phyloP scores from a whole-genome alignment of 2,329 filamentous ascomycete genomes.

The Hypoxylon sp. region DNA sequence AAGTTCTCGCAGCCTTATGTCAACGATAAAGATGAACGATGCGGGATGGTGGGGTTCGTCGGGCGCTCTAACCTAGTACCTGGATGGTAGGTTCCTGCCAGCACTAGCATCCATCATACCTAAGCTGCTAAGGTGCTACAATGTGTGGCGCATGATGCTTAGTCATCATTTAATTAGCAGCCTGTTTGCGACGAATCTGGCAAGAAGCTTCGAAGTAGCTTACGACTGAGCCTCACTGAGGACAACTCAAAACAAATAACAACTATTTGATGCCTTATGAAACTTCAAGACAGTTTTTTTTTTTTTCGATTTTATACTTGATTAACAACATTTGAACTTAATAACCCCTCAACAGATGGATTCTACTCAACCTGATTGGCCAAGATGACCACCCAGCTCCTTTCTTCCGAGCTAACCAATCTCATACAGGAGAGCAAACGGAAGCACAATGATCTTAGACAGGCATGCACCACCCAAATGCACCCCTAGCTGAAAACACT shows the following conservation, averaged over 20 bases:
- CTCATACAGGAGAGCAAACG: constrained; percentile 96
- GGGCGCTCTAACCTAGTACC: constrained; percentile 4
- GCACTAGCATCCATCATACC: too few species aligned
- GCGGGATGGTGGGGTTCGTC: constrained; percentile 50
- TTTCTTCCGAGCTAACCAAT: constrained; percentile 89
- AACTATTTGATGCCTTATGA: constrained; percentile 13
- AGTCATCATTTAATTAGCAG: constrained; percentile 35
- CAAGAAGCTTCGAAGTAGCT: constrained; percentile 50
- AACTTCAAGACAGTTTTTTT: not conserved
- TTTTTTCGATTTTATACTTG: constrained; percentile 6
- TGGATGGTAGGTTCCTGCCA: constrained; percentile 16
- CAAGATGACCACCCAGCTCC: constrained; percentile 91
- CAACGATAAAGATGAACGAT: constrained; percentile 29
- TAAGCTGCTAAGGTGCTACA: not conserved
- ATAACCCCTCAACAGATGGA: constrained; percentile 46
- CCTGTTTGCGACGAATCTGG: constrained; percentile 49
- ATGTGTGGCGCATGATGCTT: constrained; percentile 24
- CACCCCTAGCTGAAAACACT: not conserved
- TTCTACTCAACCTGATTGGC: constrained; percentile 44
- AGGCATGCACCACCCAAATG: constrained; percentile 66
- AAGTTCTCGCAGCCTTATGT: constrained; percentile 29
- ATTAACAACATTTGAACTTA: constrained; percentile 2
- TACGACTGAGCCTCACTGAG: constrained; percentile 3
- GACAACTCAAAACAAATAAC: too few species aligned
- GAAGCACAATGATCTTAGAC: constrained; percentile 90